These are phyloP conservation scores for Saccharomyces hybrid DNA, from an alignment of 1,139 yeast genomes.

Conservation along the genomic window DNA sequence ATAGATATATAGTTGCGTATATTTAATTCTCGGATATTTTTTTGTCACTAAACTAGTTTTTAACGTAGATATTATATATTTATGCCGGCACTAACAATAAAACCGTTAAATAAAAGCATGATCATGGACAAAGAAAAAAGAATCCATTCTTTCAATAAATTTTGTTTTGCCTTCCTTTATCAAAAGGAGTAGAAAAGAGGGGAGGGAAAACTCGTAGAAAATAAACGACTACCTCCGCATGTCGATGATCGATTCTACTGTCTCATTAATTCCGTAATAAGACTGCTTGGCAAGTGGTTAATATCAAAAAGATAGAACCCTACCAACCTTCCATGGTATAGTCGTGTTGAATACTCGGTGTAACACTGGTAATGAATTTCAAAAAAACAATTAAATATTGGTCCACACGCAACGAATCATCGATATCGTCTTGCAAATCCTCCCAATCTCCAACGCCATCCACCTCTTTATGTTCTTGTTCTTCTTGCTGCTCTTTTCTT, in stretches of 20 bases:
- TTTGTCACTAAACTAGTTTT: neutral
- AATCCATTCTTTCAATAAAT: neutral
- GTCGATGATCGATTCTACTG: neutral
- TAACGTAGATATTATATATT: neutral
- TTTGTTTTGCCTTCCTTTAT: neutral
- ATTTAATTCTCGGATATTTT: neutral
- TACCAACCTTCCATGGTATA: constrained; percentile 86
- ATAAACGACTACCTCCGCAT: neutral
- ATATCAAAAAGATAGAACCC: constrained; percentile 5
- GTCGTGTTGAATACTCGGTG: constrained; percentile 95
- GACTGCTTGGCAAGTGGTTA: neutral
- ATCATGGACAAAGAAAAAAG: neutral
- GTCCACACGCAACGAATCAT: constrained; percentile 66
- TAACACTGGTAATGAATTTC: constrained; percentile 91
- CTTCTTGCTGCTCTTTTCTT: constrained; percentile 24
- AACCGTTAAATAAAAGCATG: neutral
- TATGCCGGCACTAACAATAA: neutral
- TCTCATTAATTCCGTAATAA: neutral
- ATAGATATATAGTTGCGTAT: neutral
- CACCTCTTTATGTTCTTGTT: constrained; percentile 31
- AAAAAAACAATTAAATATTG: constrained; percentile 82
- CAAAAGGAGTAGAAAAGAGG: neutral
- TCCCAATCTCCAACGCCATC: constrained; percentile 37
- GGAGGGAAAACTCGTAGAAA: neutral
- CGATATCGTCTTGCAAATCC: constrained; percentile 34